These are phyloP conservation scores for Entomortierella parvispora DNA, from an alignment of 192 early-diverging fungal genomes.

Conservation along the genomic window DNA sequence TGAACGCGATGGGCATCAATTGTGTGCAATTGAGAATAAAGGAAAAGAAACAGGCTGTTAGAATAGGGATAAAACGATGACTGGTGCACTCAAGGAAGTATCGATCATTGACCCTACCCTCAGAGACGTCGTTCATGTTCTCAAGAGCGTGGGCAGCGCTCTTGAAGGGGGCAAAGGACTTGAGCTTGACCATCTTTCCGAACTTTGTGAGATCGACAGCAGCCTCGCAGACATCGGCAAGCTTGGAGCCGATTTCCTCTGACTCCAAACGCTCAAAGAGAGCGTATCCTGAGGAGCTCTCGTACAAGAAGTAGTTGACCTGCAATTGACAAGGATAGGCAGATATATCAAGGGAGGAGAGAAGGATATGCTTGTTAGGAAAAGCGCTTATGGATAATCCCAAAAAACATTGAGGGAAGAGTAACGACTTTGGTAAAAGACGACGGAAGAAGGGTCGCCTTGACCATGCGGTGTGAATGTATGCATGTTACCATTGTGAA, in stretches of 20 bases:
- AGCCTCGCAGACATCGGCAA: conserved; percentile 86
- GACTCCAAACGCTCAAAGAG: conserved; percentile 93
- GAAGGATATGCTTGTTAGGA: not conserved
- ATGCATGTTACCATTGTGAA: not conserved
- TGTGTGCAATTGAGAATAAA: not conserved
- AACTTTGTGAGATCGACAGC: conserved; percentile 90
- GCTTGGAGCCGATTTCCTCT: conserved; percentile 96
- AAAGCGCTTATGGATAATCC: too few relatives aligned
- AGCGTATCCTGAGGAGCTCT: conserved; percentile 96
- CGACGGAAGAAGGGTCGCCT: too few relatives aligned
- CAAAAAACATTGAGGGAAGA: too few relatives aligned
- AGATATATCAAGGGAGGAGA: not conserved
- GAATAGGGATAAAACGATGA: not conserved
- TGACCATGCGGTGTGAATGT: too few relatives aligned
- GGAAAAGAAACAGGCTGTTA: not conserved
- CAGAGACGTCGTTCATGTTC: conserved; percentile 98
- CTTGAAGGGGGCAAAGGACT: conserved; percentile 97
- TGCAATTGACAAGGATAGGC: not conserved
- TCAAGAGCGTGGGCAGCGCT: conserved; percentile 96
- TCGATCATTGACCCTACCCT: conserved; percentile 71
- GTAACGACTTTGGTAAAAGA: too few relatives aligned
- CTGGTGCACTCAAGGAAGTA: not conserved
- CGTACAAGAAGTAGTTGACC: conserved; percentile 84
- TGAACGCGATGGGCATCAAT: too few relatives aligned
- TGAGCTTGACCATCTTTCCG: conserved; percentile 89